Evolutionary conservation across 768 basidiomycete species (phyloP).

Genomic region (Suillus subluteus): DNA sequence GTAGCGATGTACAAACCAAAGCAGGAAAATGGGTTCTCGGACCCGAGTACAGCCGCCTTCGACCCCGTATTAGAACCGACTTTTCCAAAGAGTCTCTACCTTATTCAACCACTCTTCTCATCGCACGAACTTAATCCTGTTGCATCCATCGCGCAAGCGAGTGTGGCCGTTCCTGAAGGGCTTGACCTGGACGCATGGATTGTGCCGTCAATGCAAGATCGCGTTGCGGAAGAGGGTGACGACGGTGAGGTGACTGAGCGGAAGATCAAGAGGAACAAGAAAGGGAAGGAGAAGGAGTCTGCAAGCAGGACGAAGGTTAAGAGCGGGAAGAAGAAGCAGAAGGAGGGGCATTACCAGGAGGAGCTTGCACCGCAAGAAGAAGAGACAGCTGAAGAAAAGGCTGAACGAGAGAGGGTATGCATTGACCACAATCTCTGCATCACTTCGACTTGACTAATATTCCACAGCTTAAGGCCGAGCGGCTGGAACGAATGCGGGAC

Average conservation of each 20-base stretch:
- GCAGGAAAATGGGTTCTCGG: conserved; percentile 39
- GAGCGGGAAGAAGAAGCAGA: conserved; percentile 50
- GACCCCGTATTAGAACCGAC: conserved; percentile 46
- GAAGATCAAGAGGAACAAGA: conserved; percentile 46
- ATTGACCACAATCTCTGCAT: background rate
- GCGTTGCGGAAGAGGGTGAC: conserved; percentile 31
- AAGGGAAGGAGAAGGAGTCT: conserved; percentile 50
- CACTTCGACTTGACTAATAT: conserved; percentile 14
- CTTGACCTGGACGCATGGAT: conserved; percentile 88
- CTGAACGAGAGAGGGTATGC: conserved; percentile 67
- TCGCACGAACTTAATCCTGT: conserved; percentile 86
- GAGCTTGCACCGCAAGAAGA: conserved; percentile 43
- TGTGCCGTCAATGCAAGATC: conserved; percentile 57
- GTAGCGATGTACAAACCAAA: conserved; percentile 57
- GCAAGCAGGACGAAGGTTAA: conserved; percentile 33
- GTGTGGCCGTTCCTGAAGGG: conserved; percentile 80
- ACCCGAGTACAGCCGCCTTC: conserved; percentile 41
- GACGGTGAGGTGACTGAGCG: conserved; percentile 40
- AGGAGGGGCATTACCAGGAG: conserved; percentile 25
- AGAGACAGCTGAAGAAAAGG: conserved; percentile 62
- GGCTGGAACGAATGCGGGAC: conserved; percentile 74
- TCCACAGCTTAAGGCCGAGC: conserved; percentile 71
- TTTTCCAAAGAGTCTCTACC: conserved; percentile 89
- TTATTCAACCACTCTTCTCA: conserved; percentile 80
- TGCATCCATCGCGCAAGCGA: conserved; percentile 76